Conservation (phyloP, 768 basidiomycete genomes). For the Hemileccinum impolitum region DNA sequence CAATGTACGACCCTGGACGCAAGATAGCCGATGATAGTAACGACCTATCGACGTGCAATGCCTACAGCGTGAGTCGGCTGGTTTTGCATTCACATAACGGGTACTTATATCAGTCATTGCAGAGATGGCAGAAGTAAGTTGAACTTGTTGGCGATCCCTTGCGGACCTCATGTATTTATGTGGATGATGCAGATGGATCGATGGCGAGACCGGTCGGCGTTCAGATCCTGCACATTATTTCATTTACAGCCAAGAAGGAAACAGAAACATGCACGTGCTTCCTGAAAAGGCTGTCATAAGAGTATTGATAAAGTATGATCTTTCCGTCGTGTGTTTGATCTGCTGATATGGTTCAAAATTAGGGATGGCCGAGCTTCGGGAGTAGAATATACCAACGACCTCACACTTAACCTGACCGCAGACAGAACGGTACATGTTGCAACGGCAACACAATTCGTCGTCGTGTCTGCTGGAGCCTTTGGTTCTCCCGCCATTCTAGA, state of each 20-base stretch:
- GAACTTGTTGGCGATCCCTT: not conserved
- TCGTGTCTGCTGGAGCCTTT: slow-evolving; percentile 51
- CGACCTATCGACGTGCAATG: slow-evolving; percentile 39
- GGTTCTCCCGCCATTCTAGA: slow-evolving; percentile 57
- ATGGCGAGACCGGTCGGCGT: slow-evolving; percentile 47
- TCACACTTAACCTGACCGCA: slow-evolving; percentile 18
- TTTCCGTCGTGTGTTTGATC: not conserved
- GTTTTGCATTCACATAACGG: not conserved
- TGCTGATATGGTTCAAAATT: not conserved
- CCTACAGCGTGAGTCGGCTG: slow-evolving; percentile 43
- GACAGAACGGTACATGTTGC: slow-evolving; percentile 24
- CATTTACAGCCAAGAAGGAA: slow-evolving; percentile 45
- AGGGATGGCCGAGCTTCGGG: slow-evolving; percentile 39
- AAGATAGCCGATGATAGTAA: slow-evolving; percentile 44
- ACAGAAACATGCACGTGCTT: slow-evolving; percentile 41
- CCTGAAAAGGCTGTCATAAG: slow-evolving; percentile 43
- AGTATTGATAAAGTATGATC: slow-evolving; percentile 46
- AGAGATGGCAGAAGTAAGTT: slow-evolving; percentile 56
- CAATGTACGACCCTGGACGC: slow-evolving; percentile 45
- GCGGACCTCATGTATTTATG: not conserved
- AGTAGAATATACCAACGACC: slow-evolving; percentile 46
- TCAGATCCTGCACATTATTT: slow-evolving; percentile 55
- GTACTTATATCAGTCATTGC: not conserved
- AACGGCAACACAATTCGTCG: slow-evolving; percentile 42
- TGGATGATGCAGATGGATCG: slow-evolving; percentile 45